Evolutionary conservation across 306 rosid genomes (phyloP).

Genomic region (Glycine soja): DNA sequence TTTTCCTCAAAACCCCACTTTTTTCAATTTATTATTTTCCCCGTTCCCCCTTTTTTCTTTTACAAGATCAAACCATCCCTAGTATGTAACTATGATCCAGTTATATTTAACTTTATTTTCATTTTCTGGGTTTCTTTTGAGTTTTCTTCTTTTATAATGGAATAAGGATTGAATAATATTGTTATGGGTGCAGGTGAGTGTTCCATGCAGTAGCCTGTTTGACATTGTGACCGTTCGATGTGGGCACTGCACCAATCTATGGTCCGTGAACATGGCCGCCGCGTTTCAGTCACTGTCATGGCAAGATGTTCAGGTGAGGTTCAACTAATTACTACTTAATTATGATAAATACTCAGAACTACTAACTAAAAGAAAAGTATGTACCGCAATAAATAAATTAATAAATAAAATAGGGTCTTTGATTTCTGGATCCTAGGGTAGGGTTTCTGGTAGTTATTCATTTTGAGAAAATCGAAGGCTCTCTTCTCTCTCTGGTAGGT

Average conservation of each 20-base stretch:
- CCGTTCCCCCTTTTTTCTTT: too few species aligned
- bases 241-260: slow-evolving; percentile 99
- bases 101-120: not conserved
- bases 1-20: not conserved
- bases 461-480: slow-evolving; percentile 60
- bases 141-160: not conserved
- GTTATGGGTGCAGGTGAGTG: slow-evolving; percentile 82
- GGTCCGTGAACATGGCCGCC: slow-evolving; percentile 99
- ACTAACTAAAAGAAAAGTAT: not conserved
- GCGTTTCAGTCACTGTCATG: slow-evolving; percentile 92
- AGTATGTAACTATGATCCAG: not conserved
- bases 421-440: slow-evolving; percentile 49
- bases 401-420: slow-evolving; percentile 13
- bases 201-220: slow-evolving; percentile 93
- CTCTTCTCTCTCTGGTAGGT: slow-evolving; percentile 32
- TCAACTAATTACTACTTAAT: slow-evolving; percentile 7
- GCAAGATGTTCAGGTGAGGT: slow-evolving; percentile 81
- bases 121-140: not conserved
- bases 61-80: too few species aligned
- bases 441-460: slow-evolving; percentile 47
- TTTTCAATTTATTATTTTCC: too few species aligned
- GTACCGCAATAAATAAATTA: not conserved
- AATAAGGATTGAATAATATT: not conserved
- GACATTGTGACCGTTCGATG: slow-evolving; percentile 99
- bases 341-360: not conserved